Base-by-base conservation (phyloP, 352 stramenopile genomes). In the Phytophthora citricola region DNA sequence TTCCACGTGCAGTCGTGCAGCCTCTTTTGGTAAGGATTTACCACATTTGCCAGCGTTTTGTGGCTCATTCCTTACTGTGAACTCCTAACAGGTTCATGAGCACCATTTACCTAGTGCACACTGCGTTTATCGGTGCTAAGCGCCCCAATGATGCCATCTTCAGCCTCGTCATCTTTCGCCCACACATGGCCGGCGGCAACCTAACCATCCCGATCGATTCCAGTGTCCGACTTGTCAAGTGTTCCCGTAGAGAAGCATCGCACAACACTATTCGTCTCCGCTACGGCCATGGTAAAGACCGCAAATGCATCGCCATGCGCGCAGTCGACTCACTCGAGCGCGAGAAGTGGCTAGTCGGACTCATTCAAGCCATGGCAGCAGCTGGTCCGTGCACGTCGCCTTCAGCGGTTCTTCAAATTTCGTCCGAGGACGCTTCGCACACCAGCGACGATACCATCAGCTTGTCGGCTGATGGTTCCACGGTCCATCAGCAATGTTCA, bases 191-290 rank as follows among this genome's bases (percentile, higher is more conserved):
- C 12, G 62, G 54, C 12, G 62, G 62, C 12, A 55, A 4, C 20
- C 31, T 70, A 20, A 56, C 41, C 12, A 61, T 70, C n/a, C 54
- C 62, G 15, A 59, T 70, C 47, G 54, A 70, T 44, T 55, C 54
- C 15, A 52, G 17, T 22, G 62, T 60, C 47, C 51, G 62, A 39
- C 62, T 70, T 12, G 47, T 65, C 10, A 65, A 70, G 17, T 65
- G 47, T 38, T 55, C 15, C 7, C 27, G 40, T 34, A 41, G 20
- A 51, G 62, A 70, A 59, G 47, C 54, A 10, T 10, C 8, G 6
- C 32, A 65, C 32, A 59, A 58, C 31, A 70, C 47, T 26, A 65
- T 70, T 17, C 62, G 62, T 20, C 54, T 65, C 11, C 62, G 55
- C 3, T 65, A 65, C 39, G 62, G 62, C 5, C 56, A 65, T 22